phyloP scores from a whole-genome alignment of 2,329 filamentous ascomycete species.

The Metarhizium anisopliae region DNA sequence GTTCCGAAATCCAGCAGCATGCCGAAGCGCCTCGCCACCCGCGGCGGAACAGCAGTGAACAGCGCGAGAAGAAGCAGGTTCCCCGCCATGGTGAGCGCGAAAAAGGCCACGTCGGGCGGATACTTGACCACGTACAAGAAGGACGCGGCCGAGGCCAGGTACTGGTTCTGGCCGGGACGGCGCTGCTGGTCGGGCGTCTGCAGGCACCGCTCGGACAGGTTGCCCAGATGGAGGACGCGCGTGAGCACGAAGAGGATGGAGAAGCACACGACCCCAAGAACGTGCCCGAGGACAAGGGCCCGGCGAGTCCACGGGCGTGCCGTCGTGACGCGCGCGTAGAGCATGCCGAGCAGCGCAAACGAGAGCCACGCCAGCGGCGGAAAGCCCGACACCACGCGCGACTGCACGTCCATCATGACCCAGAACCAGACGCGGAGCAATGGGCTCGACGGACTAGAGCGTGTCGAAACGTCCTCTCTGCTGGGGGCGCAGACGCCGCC shows the following conservation, averaged over 20 bases:
- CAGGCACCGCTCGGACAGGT: slow-evolving; percentile 34
- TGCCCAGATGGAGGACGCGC: slow-evolving; percentile 31
- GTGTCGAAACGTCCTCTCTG: neutral
- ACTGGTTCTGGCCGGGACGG: slow-evolving; percentile 26
- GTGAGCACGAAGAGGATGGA: slow-evolving; percentile 31
- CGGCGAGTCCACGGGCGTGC: slow-evolving; percentile 21
- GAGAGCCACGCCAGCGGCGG: slow-evolving; percentile 38
- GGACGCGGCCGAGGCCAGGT: slow-evolving; percentile 28
- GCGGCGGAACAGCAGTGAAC: slow-evolving; percentile 24
- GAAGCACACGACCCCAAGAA: slow-evolving; percentile 20
- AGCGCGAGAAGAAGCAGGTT: slow-evolving; percentile 30
- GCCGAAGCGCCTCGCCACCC: slow-evolving; percentile 19
- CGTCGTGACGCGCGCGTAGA: slow-evolving; percentile 32
- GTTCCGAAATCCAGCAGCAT: slow-evolving; percentile 34
- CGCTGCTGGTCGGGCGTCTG: slow-evolving; percentile 26
- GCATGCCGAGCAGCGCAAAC: slow-evolving; percentile 33
- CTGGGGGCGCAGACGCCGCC: slow-evolving; percentile 24
- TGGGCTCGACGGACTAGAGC: slow-evolving; percentile 10
- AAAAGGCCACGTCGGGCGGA: slow-evolving; percentile 37
- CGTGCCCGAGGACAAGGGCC: slow-evolving; percentile 19
- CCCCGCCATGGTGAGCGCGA: slow-evolving; percentile 28
- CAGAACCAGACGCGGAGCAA: slow-evolving; percentile 33
- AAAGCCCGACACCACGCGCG: slow-evolving; percentile 28
- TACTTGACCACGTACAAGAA: slow-evolving; percentile 41
- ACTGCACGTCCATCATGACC: slow-evolving; percentile 12